These are phyloP conservation scores for Cadophora gregata DNA, from an alignment of 2,329 filamentous ascomycete species.

Conservation along the genomic window DNA sequence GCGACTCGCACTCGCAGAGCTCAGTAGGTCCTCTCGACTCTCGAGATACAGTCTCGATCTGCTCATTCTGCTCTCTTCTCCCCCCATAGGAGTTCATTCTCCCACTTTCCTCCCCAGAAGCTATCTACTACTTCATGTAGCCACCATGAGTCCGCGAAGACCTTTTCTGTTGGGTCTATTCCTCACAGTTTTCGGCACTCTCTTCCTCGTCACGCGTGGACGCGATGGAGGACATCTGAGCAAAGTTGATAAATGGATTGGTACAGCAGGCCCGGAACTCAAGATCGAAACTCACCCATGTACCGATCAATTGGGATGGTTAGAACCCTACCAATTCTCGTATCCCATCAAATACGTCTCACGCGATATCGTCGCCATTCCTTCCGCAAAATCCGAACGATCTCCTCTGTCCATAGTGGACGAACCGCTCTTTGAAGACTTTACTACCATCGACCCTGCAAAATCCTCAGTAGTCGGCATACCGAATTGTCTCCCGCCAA, in stretches of 20 bases:
- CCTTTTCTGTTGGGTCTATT: conserved; percentile 32
- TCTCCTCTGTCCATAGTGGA: conserved; percentile 38
- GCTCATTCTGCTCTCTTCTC: not conserved
- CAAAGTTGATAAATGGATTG: conserved; percentile 31
- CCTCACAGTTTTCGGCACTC: conserved; percentile 30
- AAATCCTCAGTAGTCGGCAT: conserved; percentile 32
- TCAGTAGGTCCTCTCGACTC: not conserved
- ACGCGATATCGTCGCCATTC: conserved; percentile 38
- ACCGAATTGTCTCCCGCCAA: conserved; percentile 36
- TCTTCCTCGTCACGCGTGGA: conserved; percentile 33
- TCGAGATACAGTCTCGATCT: not conserved
- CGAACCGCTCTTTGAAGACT: conserved; percentile 38
- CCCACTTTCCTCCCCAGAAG: not conserved
- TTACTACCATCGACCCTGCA: conserved; percentile 32
- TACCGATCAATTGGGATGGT: conserved; percentile 38
- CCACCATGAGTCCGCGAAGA: conserved; percentile 32
- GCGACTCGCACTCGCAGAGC: not conserved
- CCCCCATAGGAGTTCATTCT: not conserved
- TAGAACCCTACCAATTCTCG: conserved; percentile 40
- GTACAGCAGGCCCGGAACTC: conserved; percentile 16
- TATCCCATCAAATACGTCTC: conserved; percentile 41
- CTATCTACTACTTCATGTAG: conserved; percentile 27
- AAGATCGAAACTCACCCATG: conserved; percentile 28
- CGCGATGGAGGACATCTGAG: conserved; percentile 22
- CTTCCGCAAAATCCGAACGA: conserved; percentile 28